phyloP scores from a whole-genome alignment of 495 filamentous ascomycete species.

The Aspergillus cavernicola region DNA sequence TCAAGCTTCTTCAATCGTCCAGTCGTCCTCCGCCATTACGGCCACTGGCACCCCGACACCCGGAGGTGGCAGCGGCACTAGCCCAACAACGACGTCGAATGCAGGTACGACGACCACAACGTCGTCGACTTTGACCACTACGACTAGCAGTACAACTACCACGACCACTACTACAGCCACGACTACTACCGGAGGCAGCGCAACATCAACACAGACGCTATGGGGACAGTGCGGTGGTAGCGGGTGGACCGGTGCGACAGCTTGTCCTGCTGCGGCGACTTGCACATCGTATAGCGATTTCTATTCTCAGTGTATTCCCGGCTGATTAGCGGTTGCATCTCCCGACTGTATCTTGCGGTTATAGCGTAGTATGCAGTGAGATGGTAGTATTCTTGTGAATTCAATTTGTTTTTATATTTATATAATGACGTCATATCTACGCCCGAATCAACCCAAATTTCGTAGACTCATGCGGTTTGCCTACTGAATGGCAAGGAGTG shows the following conservation, averaged over 20 bases:
- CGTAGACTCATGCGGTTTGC: background rate
- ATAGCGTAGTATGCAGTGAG: too few relatives aligned
- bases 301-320: constrained; percentile 49
- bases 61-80: background rate
- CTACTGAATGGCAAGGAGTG: constrained; percentile 56
- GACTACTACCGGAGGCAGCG: background rate
- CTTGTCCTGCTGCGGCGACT: constrained; percentile 38
- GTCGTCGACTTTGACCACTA: background rate
- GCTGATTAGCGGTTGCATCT: background rate
- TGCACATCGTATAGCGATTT: constrained; percentile 44
- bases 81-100: constrained; percentile 1
- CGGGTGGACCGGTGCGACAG: constrained; percentile 43
- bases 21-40: constrained; percentile 12
- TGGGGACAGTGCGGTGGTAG: constrained; percentile 50
- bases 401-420: too few relatives aligned
- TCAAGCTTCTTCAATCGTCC: background rate
- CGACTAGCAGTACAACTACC: too few relatives aligned
- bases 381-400: too few relatives aligned
- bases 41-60: constrained; percentile 9
- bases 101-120: constrained; percentile 7
- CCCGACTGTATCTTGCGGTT: too few relatives aligned
- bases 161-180: constrained; percentile 10
- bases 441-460: too few relatives aligned
- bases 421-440: too few relatives aligned
- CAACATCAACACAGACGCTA: constrained; percentile 24